phyloP scores from a whole-genome alignment of 2,329 filamentous ascomycete species.

The Blastomyces emzantsi region DNA sequence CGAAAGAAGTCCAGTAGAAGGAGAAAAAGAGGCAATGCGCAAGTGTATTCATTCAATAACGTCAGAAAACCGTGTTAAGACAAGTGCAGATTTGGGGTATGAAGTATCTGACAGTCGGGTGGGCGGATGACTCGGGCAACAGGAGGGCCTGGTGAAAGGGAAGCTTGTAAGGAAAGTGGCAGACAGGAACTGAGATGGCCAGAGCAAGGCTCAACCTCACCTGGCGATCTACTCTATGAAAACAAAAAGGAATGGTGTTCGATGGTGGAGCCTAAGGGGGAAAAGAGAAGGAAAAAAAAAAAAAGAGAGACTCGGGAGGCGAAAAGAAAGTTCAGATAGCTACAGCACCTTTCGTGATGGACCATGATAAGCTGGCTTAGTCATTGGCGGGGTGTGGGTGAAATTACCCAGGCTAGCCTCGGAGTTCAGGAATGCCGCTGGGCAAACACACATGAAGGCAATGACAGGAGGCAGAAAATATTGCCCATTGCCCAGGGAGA shows the following conservation, averaged over 20 bases:
- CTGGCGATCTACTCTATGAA: not conserved
- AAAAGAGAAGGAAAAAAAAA: not conserved
- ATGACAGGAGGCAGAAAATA: not conserved
- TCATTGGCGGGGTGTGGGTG: slow-evolving; percentile 10
- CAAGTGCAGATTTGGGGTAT: not conserved
- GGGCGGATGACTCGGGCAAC: not conserved
- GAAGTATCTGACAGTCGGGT: not conserved
- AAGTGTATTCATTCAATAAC: not conserved
- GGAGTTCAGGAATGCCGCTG: not conserved
- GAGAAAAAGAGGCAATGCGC: not conserved
- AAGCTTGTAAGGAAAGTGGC: not conserved
- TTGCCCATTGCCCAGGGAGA: not conserved
- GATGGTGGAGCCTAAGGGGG: not conserved
- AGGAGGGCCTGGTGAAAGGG: not conserved
- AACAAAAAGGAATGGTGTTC: not conserved
- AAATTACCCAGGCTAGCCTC: not conserved
- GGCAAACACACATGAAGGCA: not conserved
- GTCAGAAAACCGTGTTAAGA: not conserved
- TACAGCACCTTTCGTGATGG: not conserved
- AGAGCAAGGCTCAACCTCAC: not conserved
- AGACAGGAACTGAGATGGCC: not conserved
- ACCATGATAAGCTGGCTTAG: slow-evolving; percentile 8
- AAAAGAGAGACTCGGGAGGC: not conserved
- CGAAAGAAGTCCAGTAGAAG: not conserved
- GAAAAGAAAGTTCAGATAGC: not conserved